Evolutionary conservation across 2,329 filamentous ascomycete genomes (phyloP).

Genomic region (Cercospora nicotianae): DNA sequence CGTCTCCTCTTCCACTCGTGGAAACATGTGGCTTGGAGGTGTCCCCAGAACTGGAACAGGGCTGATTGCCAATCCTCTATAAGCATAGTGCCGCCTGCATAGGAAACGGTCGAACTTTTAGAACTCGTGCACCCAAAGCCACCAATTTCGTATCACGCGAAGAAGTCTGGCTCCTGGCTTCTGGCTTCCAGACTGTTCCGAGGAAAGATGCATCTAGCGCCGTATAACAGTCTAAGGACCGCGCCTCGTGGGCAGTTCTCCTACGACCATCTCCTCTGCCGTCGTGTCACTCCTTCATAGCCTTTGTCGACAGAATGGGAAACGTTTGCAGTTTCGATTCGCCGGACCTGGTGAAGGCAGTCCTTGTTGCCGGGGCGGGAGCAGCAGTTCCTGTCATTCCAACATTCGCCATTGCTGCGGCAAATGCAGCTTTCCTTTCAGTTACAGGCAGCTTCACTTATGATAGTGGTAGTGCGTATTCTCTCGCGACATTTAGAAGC

Average conservation of each 20-base stretch:
- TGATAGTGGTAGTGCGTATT: background rate
- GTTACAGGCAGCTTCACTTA: constrained; percentile 1
- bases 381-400: constrained; percentile 2
- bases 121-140: background rate
- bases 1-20: background rate
- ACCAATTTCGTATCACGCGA: background rate
- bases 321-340: constrained; percentile 12
- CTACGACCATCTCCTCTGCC: background rate
- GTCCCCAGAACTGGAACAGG: background rate
- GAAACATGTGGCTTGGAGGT: background rate
- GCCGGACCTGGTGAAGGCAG: background rate
- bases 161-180: background rate
- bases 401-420: constrained; percentile 2
- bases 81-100: background rate
- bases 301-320: constrained; percentile 2
- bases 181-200: background rate
- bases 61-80: background rate
- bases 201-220: background rate
- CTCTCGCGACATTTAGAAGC: background rate
- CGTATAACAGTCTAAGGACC: background rate
- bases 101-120: background rate
- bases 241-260: background rate
- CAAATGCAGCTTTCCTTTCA: constrained; percentile 10
- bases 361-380: background rate
- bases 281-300: background rate